Evolutionary conservation across 768 basidiomycete species (phyloP).

Genomic region (Suillus ampliporus): DNA sequence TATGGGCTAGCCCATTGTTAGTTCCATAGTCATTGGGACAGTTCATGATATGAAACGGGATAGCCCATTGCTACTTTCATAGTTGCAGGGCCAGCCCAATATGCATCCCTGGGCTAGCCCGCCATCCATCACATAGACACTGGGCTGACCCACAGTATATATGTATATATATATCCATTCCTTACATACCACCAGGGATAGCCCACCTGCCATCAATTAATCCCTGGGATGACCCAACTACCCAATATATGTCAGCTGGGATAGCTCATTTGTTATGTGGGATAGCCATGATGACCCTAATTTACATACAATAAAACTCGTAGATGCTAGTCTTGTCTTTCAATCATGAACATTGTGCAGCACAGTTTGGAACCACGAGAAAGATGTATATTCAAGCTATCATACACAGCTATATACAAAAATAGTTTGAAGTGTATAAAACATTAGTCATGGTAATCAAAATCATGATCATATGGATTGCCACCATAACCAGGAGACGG

Average conservation of each 20-base stretch:
- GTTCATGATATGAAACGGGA: no score
- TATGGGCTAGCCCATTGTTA: no score
- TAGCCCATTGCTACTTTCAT: not conserved
- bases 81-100: not conserved
- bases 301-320: not conserved
- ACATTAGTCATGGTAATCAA: not conserved
- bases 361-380: not conserved
- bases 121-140: no score
- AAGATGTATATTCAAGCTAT: not conserved
- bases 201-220: not conserved
- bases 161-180: not conserved
- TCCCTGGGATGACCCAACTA: not conserved
- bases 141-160: not conserved
- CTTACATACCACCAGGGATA: not conserved
- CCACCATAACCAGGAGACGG: no score
- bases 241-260: no score
- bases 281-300: no score
- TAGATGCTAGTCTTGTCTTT: not conserved
- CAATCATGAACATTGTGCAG: not conserved
- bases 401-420: not conserved
- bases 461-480: no score
- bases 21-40: no score
- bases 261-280: no score
- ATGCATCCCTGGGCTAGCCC: no score
- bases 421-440: not conserved